A percentile compares a stretch with the other conserved stretches of the same genome.
These are phyloP conservation scores for Udeniomyces megalosporus DNA, from an alignment of 768 basidiomycete species.

Conservation along the genomic window DNA sequence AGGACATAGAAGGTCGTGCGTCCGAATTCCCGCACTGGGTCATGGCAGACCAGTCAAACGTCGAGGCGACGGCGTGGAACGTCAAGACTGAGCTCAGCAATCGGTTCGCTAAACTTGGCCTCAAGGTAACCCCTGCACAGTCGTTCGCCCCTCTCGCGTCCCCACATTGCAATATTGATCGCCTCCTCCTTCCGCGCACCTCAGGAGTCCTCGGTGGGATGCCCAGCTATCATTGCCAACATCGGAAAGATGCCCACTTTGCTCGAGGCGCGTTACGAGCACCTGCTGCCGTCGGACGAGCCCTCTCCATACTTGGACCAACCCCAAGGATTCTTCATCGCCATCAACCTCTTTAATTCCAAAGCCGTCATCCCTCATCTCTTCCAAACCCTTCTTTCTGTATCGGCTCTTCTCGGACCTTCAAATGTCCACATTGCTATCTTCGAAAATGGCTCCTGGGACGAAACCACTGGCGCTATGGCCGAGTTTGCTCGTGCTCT, in stretches of 20 bases:
- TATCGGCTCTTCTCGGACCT: constrained; percentile 12
- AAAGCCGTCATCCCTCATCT: constrained; percentile 13
- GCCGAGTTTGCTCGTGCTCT: constrained; percentile 15
- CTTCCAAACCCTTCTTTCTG: constrained; percentile 10
- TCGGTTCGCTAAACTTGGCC: not conserved
- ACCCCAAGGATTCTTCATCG: constrained; percentile 14
- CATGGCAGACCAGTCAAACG: not conserved
- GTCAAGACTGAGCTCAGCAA: constrained; percentile 2
- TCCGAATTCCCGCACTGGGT: constrained; percentile 8
- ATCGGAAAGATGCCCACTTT: not conserved
- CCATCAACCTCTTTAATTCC: constrained; percentile 16
- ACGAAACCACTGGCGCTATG: constrained; percentile 5
- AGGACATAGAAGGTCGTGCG: not conserved
- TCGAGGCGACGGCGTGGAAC: constrained; percentile 9
- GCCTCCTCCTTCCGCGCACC: not conserved
- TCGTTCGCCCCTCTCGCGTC: too few species aligned
- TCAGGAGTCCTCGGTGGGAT: constrained; percentile 5
- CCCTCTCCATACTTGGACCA: constrained; percentile 9
- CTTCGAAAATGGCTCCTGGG: constrained; percentile 15
- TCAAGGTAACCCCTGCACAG: not conserved
- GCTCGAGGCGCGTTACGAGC: constrained; percentile 8
- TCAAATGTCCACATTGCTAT: constrained; percentile 14
- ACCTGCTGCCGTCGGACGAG: not conserved
- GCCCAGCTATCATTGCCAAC: constrained; percentile 2
- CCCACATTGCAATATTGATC: not conserved